Evolutionary conservation across 805 yeast genomes (phyloP).

Genomic region (Scheffersomyces lignosus): DNA sequence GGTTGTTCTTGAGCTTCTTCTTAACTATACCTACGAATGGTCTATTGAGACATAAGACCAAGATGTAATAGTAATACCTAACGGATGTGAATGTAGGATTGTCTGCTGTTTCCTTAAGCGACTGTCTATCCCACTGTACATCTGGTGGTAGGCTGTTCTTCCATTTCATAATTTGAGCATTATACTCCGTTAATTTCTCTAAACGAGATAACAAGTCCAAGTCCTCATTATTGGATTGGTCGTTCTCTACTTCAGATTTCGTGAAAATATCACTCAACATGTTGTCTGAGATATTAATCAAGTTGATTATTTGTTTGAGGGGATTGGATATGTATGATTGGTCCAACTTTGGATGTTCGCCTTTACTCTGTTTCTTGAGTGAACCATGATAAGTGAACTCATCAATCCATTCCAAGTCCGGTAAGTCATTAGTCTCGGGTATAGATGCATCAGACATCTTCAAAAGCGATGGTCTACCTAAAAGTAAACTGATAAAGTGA

Average conservation of each 20-base stretch:
- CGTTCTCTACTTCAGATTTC: constrained; percentile 30
- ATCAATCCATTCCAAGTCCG: constrained; percentile 63
- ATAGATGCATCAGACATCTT: constrained; percentile 60
- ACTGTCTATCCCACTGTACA: constrained; percentile 47
- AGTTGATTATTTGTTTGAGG: constrained; percentile 39
- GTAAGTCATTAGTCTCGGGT: constrained; percentile 57
- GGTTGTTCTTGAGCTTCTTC: constrained; percentile 10
- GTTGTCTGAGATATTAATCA: constrained; percentile 45
- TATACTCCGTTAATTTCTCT: constrained; percentile 44
- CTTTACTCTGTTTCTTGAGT: constrained; percentile 4
- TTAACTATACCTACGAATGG: constrained; percentile 51
- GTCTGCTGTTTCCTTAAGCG: constrained; percentile 42
- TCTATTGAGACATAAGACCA: constrained; percentile 57
- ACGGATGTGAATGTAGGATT: constrained; percentile 56
- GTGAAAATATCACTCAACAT: constrained; percentile 47
- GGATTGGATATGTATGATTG: constrained; percentile 44
- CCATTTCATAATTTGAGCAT: constrained; percentile 54
- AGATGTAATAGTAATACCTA: constrained; percentile 58
- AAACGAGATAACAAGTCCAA: constrained; percentile 41
- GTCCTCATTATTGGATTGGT: constrained; percentile 33
- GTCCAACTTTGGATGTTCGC: constrained; percentile 8
- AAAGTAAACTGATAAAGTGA: constrained; percentile 57
- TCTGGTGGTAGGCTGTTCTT: constrained; percentile 47
- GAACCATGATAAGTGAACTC: constrained; percentile 46
- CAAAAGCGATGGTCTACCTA: constrained; percentile 59